Evolutionary conservation across 2,329 filamentous ascomycete genomes (phyloP).

Genomic region (Xylariales sp.): DNA sequence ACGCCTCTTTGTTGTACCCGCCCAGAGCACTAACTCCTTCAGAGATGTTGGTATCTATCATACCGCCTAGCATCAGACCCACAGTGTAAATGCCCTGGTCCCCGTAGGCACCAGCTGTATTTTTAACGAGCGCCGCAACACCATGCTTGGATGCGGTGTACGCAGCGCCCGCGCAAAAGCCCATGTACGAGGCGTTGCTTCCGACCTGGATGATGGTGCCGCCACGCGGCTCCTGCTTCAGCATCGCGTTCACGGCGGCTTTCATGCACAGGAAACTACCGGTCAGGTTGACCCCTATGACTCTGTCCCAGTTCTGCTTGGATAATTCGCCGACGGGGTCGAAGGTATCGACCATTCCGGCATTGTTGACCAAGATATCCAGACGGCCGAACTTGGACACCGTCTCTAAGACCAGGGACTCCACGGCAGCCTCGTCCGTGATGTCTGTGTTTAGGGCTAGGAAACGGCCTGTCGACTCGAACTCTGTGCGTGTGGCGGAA

Average conservation of each 20-base stretch:
- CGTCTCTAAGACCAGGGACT: slow-evolving; percentile 21
- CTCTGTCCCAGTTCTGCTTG: slow-evolving; percentile 44
- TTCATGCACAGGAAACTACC: slow-evolving; percentile 49
- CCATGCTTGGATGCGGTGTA: slow-evolving; percentile 53
- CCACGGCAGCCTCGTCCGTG: slow-evolving; percentile 25
- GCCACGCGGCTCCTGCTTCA: slow-evolving; percentile 31
- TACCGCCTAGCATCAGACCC: slow-evolving; percentile 47
- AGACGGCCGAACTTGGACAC: slow-evolving; percentile 35
- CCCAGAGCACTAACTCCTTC: slow-evolving; percentile 31
- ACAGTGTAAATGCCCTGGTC: slow-evolving; percentile 48
- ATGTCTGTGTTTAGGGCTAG: slow-evolving; percentile 25
- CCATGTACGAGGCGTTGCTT: slow-evolving; percentile 14
- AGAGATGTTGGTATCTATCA: slow-evolving; percentile 48
- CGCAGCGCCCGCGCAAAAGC: slow-evolving; percentile 33
- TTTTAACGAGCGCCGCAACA: slow-evolving; percentile 49
- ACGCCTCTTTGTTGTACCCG: slow-evolving; percentile 30
- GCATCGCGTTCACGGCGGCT: slow-evolving; percentile 42
- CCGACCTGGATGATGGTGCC: slow-evolving; percentile 22
- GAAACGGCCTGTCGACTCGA: slow-evolving; percentile 19
- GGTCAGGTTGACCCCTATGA: slow-evolving; percentile 53
- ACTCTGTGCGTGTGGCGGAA: slow-evolving; percentile 18
- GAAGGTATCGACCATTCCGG: slow-evolving; percentile 53
- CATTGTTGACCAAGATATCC: slow-evolving; percentile 56
- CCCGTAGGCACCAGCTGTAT: slow-evolving; percentile 52
- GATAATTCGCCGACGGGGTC: slow-evolving; percentile 45